A percentile compares a stretch with the other conserved stretches of the same genome.
Evolutionary conservation across 1,284 basidiomycete species (phyloP).

Genomic region (Abortiporus biennis): DNA sequence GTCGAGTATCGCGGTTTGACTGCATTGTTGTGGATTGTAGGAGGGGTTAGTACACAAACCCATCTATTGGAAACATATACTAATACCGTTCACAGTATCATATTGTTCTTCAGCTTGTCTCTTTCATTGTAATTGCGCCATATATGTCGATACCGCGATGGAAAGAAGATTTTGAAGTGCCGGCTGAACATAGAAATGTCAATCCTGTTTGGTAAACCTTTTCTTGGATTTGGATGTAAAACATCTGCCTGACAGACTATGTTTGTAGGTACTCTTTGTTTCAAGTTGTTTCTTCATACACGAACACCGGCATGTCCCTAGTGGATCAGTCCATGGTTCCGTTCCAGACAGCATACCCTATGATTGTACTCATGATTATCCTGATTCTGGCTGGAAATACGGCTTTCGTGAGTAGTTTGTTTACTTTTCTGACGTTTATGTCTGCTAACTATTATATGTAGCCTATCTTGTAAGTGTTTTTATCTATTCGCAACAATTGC

Average conservation of each 20-base stretch:
- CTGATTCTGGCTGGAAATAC: slow-evolving; percentile 91
- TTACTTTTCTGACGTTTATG: slow-evolving; percentile 6
- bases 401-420: slow-evolving; percentile 63
- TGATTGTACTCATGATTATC: slow-evolving; percentile 63
- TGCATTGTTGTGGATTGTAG: slow-evolving; percentile 73
- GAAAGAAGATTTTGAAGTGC: slow-evolving; percentile 49
- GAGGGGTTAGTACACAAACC: slow-evolving; percentile 24
- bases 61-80: neutral
- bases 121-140: slow-evolving; percentile 62
- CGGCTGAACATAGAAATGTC: slow-evolving; percentile 47
- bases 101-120: slow-evolving; percentile 19
- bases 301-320: slow-evolving; percentile 86
- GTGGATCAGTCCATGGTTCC: slow-evolving; percentile 89
- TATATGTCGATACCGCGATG: slow-evolving; percentile 59
- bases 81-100: slow-evolving; percentile 50
- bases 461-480: slow-evolving; percentile 64
- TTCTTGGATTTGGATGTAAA: too few species aligned
- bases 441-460: slow-evolving; percentile 21
- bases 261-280: slow-evolving; percentile 76
- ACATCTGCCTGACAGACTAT: too few species aligned
- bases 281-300: slow-evolving; percentile 84
- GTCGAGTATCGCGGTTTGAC: slow-evolving; percentile 89
- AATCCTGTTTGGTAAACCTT: slow-evolving; percentile 57
- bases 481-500: neutral
- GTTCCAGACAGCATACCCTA: slow-evolving; percentile 81